phyloP scores from a whole-genome alignment of 2,329 filamentous ascomycete genomes.

The Colletotrichum navitas region DNA sequence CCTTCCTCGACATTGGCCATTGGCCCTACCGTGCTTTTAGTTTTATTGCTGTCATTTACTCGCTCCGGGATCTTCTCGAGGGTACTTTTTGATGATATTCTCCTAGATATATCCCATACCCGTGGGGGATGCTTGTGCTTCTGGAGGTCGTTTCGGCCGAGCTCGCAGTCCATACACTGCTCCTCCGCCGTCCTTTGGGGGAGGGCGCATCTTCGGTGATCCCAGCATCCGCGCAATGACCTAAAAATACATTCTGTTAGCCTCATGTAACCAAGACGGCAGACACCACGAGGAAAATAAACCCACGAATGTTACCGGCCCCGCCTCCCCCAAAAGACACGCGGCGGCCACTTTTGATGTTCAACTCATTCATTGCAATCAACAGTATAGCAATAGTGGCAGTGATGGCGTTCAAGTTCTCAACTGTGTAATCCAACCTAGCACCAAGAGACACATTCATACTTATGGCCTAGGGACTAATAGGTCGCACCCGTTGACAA shows the following conservation, averaged over 20 bases:
- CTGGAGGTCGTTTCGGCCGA: neutral
- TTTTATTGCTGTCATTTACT: neutral
- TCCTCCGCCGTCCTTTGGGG: neutral
- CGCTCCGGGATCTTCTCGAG: neutral
- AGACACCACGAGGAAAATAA: neutral
- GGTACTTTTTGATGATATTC: neutral
- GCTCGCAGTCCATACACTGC: slow-evolving; percentile 20
- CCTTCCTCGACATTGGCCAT: neutral
- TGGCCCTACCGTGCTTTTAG: too few relatives aligned
- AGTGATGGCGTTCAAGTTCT: neutral
- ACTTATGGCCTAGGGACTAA: neutral
- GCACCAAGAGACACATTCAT: neutral
- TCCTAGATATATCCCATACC: slow-evolving; percentile 9
- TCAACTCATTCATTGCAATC: slow-evolving; percentile 16
- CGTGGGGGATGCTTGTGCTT: slow-evolving; percentile 3
- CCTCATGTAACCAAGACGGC: neutral
- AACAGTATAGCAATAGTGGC: neutral
- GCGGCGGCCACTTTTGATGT: slow-evolving; percentile 24
- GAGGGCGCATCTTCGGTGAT: neutral
- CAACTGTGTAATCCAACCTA: neutral
- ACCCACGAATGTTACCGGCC: slow-evolving; percentile 33
- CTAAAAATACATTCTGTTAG: slow-evolving; percentile 12
- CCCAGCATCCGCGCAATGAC: slow-evolving; percentile 18
- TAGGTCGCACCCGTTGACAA: neutral
- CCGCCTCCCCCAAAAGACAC: slow-evolving; percentile 24